phyloP scores from a whole-genome alignment of 1,284 basidiomycete genomes.

The Apiotrichum gracile region DNA sequence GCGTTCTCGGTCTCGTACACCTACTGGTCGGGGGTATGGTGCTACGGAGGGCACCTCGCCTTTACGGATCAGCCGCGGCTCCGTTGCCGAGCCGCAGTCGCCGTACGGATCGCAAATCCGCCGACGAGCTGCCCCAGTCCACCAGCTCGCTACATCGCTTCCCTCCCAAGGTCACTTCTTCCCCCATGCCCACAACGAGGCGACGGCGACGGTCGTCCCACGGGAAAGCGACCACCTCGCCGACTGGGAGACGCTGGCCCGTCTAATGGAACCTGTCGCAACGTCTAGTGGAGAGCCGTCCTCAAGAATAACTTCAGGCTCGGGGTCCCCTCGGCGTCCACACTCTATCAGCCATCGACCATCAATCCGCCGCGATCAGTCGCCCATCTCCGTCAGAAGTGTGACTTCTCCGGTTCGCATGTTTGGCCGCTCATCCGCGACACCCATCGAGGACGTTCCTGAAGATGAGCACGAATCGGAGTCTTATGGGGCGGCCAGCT shows the following conservation, averaged over 20 bases:
- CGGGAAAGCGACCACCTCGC: conserved; percentile 21
- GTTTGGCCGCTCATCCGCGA: not conserved
- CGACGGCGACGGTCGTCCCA: not conserved
- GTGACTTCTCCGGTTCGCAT: not conserved
- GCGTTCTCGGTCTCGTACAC: not conserved
- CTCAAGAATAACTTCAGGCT: not conserved
- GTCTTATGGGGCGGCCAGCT: not conserved
- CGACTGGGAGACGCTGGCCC: conserved; percentile 35
- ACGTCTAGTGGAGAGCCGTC: not conserved
- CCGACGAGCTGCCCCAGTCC: not conserved
- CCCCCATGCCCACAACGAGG: not conserved
- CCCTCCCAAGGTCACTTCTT: not conserved
- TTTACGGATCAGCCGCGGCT: not conserved
- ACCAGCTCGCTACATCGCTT: not conserved
- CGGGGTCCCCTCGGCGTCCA: not conserved
- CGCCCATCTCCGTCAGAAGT: not conserved
- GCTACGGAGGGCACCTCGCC: not conserved
- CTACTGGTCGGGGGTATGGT: not conserved
- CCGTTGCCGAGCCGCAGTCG: not conserved
- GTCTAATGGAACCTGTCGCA: conserved; percentile 18
- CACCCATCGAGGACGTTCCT: not conserved
- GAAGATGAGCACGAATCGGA: conserved; percentile 1
- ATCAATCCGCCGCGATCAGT: not conserved
- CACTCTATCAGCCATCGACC: not conserved
- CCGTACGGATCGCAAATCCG: not conserved